Evolutionary conservation across 345 rosid genomes (phyloP).

Genomic region (Geranium brycei): DNA sequence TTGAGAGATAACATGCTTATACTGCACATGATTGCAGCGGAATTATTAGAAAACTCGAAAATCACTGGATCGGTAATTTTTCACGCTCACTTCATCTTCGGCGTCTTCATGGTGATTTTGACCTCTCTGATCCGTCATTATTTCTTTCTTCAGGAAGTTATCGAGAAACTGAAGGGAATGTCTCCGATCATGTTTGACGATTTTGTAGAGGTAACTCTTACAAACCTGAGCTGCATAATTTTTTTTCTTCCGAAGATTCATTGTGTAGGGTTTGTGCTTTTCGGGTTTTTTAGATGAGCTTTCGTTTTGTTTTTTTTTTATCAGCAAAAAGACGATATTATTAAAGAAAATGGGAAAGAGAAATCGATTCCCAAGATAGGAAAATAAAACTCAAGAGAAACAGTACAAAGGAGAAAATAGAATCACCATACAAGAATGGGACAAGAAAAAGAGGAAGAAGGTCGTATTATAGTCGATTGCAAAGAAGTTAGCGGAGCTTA

Average conservation of each 20-base stretch:
- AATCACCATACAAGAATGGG: too few species aligned
- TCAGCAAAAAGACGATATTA: too few species aligned
- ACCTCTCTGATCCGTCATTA: background rate
- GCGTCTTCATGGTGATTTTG: too few species aligned
- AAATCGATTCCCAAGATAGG: too few species aligned
- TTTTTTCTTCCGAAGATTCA: background rate
- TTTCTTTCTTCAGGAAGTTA: conserved; percentile 52
- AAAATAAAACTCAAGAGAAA: too few species aligned
- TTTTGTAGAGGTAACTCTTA: conserved; percentile 57
- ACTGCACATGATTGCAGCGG: conserved; percentile 56
- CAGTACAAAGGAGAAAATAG: too few species aligned
- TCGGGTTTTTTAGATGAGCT: too few species aligned
- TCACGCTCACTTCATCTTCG: conserved; percentile 4
- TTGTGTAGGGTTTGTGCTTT: too few species aligned
- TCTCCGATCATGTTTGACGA: conserved; percentile 75
- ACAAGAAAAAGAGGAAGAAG: too few species aligned
- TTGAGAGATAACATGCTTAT: conserved; percentile 54
- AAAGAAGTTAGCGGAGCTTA: conserved; percentile 80
- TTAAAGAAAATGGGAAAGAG: too few species aligned
- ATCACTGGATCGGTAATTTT: conserved; percentile 80
- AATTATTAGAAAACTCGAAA: conserved; percentile 63
- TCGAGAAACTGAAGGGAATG: conserved; percentile 47
- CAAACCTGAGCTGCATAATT: background rate
- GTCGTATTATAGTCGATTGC: conserved; percentile 48
- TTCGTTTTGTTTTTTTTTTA: too few species aligned